Conservation (phyloP, 2,329 filamentous ascomycete species). For the Phaeosphaeria sp. region DNA sequence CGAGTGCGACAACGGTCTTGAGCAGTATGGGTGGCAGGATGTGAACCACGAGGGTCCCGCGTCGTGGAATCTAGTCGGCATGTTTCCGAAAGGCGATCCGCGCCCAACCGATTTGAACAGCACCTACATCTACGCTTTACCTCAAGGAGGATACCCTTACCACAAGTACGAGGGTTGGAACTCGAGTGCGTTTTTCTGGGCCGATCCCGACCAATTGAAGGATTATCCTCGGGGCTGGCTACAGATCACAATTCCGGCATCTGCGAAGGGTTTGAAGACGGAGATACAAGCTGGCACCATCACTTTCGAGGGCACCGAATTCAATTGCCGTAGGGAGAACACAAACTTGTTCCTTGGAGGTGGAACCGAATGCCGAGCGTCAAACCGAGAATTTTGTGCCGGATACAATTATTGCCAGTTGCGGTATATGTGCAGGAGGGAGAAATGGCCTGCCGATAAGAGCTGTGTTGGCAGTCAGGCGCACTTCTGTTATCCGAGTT, state of each 20-base stretch:
- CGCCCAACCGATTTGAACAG: background rate
- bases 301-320: background rate
- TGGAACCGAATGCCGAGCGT: constrained; percentile 1
- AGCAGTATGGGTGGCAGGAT: constrained; percentile 3
- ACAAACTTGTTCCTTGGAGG: constrained; percentile 3
- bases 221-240: constrained; percentile 5
- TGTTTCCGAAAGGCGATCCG: constrained; percentile 2
- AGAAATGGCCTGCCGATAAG: constrained; percentile 6
- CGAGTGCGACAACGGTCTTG: constrained; percentile 3
- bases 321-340: constrained; percentile 4
- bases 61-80: constrained; percentile 1
- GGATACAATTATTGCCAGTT: constrained; percentile 6
- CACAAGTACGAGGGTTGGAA: constrained; percentile 8
- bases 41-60: background rate
- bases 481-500: constrained; percentile 5
- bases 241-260: background rate
- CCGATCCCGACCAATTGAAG: constrained; percentile 3
- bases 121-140: constrained; percentile 2
- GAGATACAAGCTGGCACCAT: constrained; percentile 2
- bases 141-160: constrained; percentile 4
- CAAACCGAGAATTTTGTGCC: constrained; percentile 5
- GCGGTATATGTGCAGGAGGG: constrained; percentile 4
- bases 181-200: constrained; percentile 5
- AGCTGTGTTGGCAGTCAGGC: constrained; percentile 1
- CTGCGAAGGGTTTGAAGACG: constrained; percentile 5